A percentile compares a stretch with the other conserved stretches of the same genome.
Conservation (phyloP, 2,329 filamentous ascomycete species). For the Coniochaeta sp. region DNA sequence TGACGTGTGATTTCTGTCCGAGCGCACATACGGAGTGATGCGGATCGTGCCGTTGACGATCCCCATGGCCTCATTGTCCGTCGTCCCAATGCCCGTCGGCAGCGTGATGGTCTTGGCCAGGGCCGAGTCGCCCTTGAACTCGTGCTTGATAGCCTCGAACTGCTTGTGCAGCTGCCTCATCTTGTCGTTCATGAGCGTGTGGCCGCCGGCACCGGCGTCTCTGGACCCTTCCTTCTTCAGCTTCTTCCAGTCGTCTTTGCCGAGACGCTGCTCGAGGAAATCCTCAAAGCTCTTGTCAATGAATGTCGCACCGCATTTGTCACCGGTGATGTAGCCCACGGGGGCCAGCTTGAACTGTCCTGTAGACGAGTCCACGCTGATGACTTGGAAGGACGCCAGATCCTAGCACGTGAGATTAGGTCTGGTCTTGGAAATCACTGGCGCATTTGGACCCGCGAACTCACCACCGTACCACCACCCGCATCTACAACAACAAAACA, state of each 20-base stretch:
- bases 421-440: background rate
- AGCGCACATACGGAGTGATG: constrained; percentile 6
- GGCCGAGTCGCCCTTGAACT: constrained; percentile 12
- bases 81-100: constrained; percentile 9
- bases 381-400: constrained; percentile 15
- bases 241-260: constrained; percentile 11
- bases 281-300: constrained; percentile 14
- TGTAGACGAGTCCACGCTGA: constrained; percentile 9
- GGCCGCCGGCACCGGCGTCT: constrained; percentile 12
- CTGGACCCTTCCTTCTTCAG: constrained; percentile 10
- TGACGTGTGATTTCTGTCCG: too few relatives aligned
- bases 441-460: constrained; percentile 2
- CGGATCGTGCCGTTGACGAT: constrained; percentile 11
- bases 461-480: constrained; percentile 16
- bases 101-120: constrained; percentile 9
- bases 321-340: constrained; percentile 11
- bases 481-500: constrained; percentile 19
- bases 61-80: constrained; percentile 9
- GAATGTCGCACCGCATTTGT: constrained; percentile 15
- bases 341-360: constrained; percentile 15
- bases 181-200: constrained; percentile 16
- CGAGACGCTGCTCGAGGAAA: constrained; percentile 12
- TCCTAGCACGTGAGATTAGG: constrained; percentile 7
- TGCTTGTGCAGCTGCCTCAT: constrained; percentile 14
- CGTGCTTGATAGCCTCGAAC: constrained; percentile 17